These are phyloP conservation scores for Solidago caesia DNA, from an alignment of 129 eudicot species.

Conservation along the genomic window DNA sequence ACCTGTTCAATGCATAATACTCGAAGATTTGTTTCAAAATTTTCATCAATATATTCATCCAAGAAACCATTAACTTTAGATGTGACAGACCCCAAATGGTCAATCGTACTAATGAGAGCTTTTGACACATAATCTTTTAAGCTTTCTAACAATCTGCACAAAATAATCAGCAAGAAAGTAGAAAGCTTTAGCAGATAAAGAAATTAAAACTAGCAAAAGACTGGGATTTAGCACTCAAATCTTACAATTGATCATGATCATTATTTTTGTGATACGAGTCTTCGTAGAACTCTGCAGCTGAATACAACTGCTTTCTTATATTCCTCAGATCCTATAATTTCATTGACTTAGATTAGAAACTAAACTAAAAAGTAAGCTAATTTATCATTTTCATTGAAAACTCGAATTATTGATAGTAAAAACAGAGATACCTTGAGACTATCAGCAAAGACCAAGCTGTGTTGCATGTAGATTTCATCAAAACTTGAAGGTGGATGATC, in stretches of 20 bases:
- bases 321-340: conserved; percentile 60
- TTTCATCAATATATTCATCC: conserved; percentile 56
- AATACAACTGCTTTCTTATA: conserved; percentile 59
- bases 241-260: conserved; percentile 58
- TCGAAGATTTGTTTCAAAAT: conserved; percentile 50
- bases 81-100: conserved; percentile 85
- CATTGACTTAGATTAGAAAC: not conserved
- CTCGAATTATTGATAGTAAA: not conserved
- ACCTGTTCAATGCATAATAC: conserved; percentile 72
- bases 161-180: conserved; percentile 4
- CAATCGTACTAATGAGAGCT: conserved; percentile 78
- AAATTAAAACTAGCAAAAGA: not conserved
- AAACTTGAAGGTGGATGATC: conserved; percentile 37
- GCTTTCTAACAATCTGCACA: conserved; percentile 59
- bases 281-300: conserved; percentile 84
- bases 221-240: not conserved
- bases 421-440: conserved; percentile 46
- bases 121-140: conserved; percentile 63
- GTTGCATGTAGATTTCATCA: conserved; percentile 58
- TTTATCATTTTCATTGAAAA: not conserved
- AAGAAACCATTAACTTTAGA: conserved; percentile 56
- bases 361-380: not conserved
- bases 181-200: not conserved
- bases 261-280: conserved; percentile 40
- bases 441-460: conserved; percentile 44